Evolutionary conservation across 2,329 filamentous ascomycete species (phyloP).

Genomic region (Fusarium sororula): DNA sequence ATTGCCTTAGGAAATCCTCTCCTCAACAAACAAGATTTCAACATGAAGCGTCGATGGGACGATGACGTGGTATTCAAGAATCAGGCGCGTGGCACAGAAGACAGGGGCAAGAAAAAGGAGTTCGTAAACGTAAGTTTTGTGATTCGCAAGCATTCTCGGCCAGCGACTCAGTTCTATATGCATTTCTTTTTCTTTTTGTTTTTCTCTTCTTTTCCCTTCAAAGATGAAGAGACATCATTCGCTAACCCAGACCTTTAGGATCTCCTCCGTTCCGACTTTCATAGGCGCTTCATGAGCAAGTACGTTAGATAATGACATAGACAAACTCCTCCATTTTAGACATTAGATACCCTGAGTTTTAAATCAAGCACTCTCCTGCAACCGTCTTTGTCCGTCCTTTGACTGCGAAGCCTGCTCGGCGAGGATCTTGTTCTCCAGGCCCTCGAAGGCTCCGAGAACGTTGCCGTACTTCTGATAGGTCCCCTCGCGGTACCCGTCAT

Average conservation of each 20-base stretch:
- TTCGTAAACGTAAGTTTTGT: constrained; percentile 85
- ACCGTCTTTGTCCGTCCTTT: constrained; percentile 6
- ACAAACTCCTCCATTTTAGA: constrained; percentile 30
- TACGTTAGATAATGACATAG: constrained; percentile 61
- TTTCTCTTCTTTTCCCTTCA: not conserved
- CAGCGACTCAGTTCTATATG: not conserved
- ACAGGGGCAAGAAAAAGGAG: constrained; percentile 87
- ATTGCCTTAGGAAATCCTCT: constrained; percentile 94
- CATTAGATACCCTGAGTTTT: constrained; percentile 41
- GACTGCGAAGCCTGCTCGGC: constrained; percentile 42
- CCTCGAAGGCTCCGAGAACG: constrained; percentile 78
- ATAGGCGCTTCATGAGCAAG: constrained; percentile 92
- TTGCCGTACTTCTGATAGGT: constrained; percentile 81
- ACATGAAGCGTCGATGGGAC: constrained; percentile 93
- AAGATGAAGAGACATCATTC: not conserved
- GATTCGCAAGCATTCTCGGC: not conserved
- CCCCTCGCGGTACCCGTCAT: constrained; percentile 79
- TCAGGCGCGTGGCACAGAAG: constrained; percentile 93
- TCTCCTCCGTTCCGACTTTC: constrained; percentile 92
- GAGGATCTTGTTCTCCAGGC: constrained; percentile 76
- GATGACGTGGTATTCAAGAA: constrained; percentile 99
- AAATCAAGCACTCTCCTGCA: constrained; percentile 24
- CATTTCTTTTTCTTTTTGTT: not conserved
- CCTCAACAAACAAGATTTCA: constrained; percentile 88
- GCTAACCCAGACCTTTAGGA: constrained; percentile 63